Base-by-base conservation (phyloP, 352 stramenopile genomes). In the Globisporangium radiosum region DNA sequence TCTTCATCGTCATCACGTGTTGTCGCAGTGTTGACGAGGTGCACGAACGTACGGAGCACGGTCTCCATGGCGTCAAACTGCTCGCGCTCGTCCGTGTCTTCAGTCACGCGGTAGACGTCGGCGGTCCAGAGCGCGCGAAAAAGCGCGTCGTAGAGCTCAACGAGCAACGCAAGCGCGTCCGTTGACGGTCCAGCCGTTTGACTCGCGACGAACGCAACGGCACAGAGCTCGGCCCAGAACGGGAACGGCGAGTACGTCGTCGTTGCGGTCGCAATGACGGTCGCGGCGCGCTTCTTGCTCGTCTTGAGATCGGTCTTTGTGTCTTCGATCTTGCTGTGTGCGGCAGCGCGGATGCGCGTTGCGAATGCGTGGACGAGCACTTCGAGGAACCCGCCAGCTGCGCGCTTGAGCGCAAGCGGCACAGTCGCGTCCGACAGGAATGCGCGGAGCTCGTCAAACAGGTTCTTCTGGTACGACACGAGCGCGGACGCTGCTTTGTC, bases 151-250 rank as follows among this genome's bases (percentile, higher is more conserved):
- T 79, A 87, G 15, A 92, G 47, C 1, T 57, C 64, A 5, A 87
- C 66, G 3, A 90, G 54, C 47, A 87, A 63, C 3, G 62, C 47
- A 8, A 85, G 47, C 11, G 17, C 45, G 8, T 60, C 48, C 15
- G 52, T 33, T 1, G 4, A 33, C 25, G 25, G 25, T 33, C 17
- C 17, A 60, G 40, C 25, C 64, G 19, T 33, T 90, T 53, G 45
- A 73, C 82, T 38, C 40, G 76, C 70, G 25, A 63, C 59, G 52
- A 78, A 87, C 0, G 68, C 67, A 14, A 93, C 77, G 0, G 76
- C 86, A 38, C 75, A 91, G 15, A 92, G 67, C 54, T 95, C 86
- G 4, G 82, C 81, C 86, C 86, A 95, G 55, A 95, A 95, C 56
- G 89, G 88, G 67, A 95, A 95, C 11, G 86, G 80, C 14, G 86